Evolutionary conservation across 176 grass and related monocot genomes (phyloP), one percentile per base, ranked within the genome.

Genomic region (Zizania latifolia): DNA sequence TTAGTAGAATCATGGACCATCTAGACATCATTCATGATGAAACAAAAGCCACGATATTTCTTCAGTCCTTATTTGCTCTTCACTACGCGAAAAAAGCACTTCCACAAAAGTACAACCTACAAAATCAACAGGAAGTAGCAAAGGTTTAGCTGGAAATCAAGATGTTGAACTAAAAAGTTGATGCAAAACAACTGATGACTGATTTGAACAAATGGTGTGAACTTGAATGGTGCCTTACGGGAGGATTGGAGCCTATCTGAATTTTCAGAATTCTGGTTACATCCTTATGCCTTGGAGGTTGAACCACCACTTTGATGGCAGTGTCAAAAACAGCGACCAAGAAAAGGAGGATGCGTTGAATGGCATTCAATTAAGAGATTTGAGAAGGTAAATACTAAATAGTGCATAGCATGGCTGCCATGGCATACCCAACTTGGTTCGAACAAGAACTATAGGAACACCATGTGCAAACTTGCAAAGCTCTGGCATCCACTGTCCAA

Each of bases 401-500:
- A 5, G 61, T 10, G 64, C 68, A 35, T 37, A 65, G 17, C 79
- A 23, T 84, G n/a, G n/a, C n/a, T n/a, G n/a, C n/a, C n/a, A n/a
- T n/a, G 6, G 44, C 44, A 19, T 46, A 96, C 93, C 93, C 81
- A 96, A 70, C 75, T 96, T 96, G 38, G 93, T 96, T 35, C 93
- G 87, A n/a, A 96, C 89, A 67, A 96, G 84, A 43, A 97, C 75
- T 38, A 92, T 78, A 50, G 93, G 93, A 74, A 92, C 58, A 74
- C 71, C 70, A 13, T 89, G 90, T 1, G 87, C 83, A 63, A 89
- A 92, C 28, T 84, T 84, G 34, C 70, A 84, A 56, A 97, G 80
- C 84, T 97, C 93, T 74, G 87, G 82, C 86, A 97, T 92, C 93
- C 93, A 97, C 93, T 97, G 55, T 76, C 38, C 54, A 58, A 6